Evolutionary conservation across 192 early-diverging fungal genomes (phyloP), one percentile per base, ranked within the genome.

Genomic region (Gryganskiella cystojenkinii): DNA sequence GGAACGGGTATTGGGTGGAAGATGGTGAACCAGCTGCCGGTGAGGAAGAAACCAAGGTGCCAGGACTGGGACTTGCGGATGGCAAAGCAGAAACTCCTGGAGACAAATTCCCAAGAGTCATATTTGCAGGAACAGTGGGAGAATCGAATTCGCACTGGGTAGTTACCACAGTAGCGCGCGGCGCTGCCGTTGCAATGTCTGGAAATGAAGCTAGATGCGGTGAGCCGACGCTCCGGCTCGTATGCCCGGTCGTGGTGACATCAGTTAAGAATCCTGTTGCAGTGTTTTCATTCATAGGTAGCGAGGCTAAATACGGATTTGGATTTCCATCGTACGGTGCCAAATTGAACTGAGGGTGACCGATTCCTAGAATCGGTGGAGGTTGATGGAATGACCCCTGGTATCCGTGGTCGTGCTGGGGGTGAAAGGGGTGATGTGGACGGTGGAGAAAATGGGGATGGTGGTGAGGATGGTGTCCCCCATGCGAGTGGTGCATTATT

Each of bases 401-500:
- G 34, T 58, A 70, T 33, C 63, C 68, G 22, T 64, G 78, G 11
- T 24, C 40, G 45, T 61, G 69, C 25, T 71, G 78, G 1, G 57
- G 45, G n/a, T 71, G 68, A 17, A 67, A 42, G 58, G 34, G 62
- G 45, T 69, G 73, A 53, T 51, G 57, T 34, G 35, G 65, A 24
- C 55, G 73, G 30, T 81, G 71, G n/a, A 25, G 53, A 35, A 67
- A 64, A 9, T 24, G 70, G 40, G 71, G 78, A 19, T 42, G 70
- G 35, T 61, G 64, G 63, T 82, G 81, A 24, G 67, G 40, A 55
- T 45, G 78, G 50, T 80, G 81, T n/a, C n/a, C n/a, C n/a, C n/a
- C n/a, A 13, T 40, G 37, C 37, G 37, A 40, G n/a, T 65, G 70
- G 34, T 76, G 81, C 63, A 69, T 67, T 46, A 73, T 61, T 22